phyloP scores from a whole-genome alignment of 176 grass and related monocot genomes.

The Bonia amplexicaulis region DNA sequence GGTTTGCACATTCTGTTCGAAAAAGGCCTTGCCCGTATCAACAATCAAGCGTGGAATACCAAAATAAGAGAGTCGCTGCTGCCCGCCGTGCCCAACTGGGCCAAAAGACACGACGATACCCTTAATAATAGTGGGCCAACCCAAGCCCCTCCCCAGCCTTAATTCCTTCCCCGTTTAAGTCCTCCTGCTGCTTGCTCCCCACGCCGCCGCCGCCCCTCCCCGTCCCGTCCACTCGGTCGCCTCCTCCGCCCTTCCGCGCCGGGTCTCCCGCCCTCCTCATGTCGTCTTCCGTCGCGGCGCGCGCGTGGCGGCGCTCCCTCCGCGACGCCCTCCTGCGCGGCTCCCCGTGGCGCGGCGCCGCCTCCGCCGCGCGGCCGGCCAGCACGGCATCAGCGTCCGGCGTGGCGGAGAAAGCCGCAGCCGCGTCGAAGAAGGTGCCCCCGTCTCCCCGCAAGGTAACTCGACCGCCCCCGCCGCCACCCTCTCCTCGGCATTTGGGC shows the following conservation, averaged over 20 bases:
- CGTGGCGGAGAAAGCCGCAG: neutral
- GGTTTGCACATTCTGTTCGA: no score
- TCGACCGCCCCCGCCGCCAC: neutral
- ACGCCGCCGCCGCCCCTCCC: neutral
- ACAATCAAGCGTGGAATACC: no score
- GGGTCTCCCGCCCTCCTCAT: neutral
- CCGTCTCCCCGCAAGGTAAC: conserved; percentile 66
- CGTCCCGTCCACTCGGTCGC: neutral
- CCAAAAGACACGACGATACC: neutral
- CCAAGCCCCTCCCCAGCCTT: neutral
- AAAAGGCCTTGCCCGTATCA: no score
- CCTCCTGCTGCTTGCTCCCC: conserved; percentile 14
- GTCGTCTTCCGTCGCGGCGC: conserved; percentile 24
- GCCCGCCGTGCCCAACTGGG: neutral
- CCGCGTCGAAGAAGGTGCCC: conserved; percentile 44
- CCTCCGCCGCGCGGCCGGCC: conserved; percentile 10
- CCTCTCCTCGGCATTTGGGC: conserved; percentile 38
- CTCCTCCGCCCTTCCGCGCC: neutral
- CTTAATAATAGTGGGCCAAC: neutral
- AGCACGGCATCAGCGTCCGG: conserved; percentile 33
- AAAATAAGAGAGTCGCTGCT: no score
- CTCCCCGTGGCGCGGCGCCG: conserved; percentile 5
- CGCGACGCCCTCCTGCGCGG: conserved; percentile 32
- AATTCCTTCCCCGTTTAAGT: neutral
- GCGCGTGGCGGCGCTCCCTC: conserved; percentile 50